Base-by-base conservation (phyloP, 495 filamentous ascomycete genomes). In the Chaetomium cochliodes region DNA sequence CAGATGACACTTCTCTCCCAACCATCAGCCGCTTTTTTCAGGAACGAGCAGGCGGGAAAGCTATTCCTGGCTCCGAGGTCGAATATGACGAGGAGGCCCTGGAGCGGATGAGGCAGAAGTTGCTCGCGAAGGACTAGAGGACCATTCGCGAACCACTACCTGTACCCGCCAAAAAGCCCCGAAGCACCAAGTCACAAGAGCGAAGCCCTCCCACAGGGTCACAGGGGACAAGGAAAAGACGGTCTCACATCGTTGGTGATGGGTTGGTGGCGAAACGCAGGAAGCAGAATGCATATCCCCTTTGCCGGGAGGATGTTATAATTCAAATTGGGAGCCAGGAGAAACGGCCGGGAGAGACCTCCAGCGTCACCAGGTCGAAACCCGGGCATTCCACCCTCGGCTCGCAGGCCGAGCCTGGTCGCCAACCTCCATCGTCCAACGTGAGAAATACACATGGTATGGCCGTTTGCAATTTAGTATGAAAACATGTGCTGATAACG, bases 321-420 rank as follows among this genome's bases (percentile, higher is more conserved):
- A 73, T 80, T 20, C 76, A 68, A 41, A 70, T 80, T 51, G 77
- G 77, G 6, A 79, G 72, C 51, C 76, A 75, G 58, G 75, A 75
- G 42, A 76, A 72, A 57, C 65, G 64, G 3, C 65, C 72, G 30
- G 72, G 67, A 39, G 55, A 60, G 22, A 67, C 54, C 30, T 69
- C 70, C 2, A 71, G 57, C 20, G 39, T 58, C 6, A 16, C 28
- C 46, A 69, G 41, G 6, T 44, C 46, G 7, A 62, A 37, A 6
- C n/a, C 30, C 5, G 26, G 30, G 20, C 42, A 44, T 41, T 51
- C 33, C 16, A 54, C 18, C 26, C 47, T 7, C 46, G 23, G 11
- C 4, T 51, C 44, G 26, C 37, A 46, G 25, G 20, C 12, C 16
- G 37, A 47, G n/a, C 13, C 22, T 6, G 16, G n/a, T n/a, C 55